Conservation (phyloP, 306 rosid genomes). For the Abrus precatorius region DNA sequence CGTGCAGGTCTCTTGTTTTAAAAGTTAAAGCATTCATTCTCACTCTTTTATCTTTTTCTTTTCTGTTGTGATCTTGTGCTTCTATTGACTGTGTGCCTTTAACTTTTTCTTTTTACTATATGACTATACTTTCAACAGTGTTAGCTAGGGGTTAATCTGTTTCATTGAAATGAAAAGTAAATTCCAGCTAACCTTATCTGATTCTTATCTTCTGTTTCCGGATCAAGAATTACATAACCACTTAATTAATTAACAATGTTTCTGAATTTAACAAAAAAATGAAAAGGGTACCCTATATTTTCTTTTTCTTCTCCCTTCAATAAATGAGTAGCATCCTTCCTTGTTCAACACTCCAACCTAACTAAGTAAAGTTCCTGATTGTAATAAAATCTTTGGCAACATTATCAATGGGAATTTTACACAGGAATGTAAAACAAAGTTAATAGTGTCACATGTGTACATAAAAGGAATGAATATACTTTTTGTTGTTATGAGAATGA, state of each 20-base stretch:
- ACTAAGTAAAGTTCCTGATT: neutral
- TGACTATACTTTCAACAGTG: neutral
- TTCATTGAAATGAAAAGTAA: neutral
- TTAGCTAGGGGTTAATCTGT: neutral
- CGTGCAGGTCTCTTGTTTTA: constrained; percentile 24
- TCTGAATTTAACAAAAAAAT: constrained; percentile 34
- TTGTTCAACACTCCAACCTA: constrained; percentile 45
- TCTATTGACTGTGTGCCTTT: constrained; percentile 27
- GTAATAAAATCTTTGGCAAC: neutral
- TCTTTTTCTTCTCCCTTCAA: constrained; percentile 17
- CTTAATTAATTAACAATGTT: constrained; percentile 25
- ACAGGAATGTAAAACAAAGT: too few relatives aligned
- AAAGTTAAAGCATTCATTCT: constrained; percentile 39
- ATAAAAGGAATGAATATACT: too few relatives aligned
- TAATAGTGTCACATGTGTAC: too few relatives aligned
- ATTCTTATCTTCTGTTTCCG: neutral
- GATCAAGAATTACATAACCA: neutral
- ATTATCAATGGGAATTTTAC: neutral
- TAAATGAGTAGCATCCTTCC: constrained; percentile 38
- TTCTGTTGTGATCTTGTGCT: constrained; percentile 6
- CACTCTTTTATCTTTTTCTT: constrained; percentile 17
- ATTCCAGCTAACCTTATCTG: neutral
- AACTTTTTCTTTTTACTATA: constrained; percentile 33
- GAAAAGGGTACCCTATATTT: constrained; percentile 27
- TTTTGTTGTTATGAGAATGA: too few relatives aligned